These are phyloP conservation scores for Seiridium cupressi DNA, from an alignment of 2,329 filamentous ascomycete species.

Conservation along the genomic window DNA sequence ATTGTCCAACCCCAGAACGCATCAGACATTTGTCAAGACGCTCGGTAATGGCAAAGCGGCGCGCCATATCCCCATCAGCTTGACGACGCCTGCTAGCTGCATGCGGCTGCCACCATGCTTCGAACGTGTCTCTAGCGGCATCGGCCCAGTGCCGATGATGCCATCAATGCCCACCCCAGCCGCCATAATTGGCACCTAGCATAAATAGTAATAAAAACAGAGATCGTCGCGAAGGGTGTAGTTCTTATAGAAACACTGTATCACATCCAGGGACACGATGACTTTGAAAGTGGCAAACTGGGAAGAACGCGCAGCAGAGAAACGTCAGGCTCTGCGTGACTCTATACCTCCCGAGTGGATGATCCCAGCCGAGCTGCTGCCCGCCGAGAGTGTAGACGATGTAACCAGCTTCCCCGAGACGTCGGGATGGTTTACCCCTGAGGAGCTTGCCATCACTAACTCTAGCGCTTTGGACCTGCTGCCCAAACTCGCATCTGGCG, in stretches of 20 bases:
- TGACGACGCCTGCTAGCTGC: too few species aligned
- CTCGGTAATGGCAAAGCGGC: not conserved
- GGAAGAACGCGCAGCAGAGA: slow-evolving; percentile 40
- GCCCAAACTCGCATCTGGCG: slow-evolving; percentile 31
- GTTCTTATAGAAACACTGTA: not conserved
- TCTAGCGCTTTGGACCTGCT: slow-evolving; percentile 30
- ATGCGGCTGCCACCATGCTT: too few species aligned
- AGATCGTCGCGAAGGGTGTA: not conserved
- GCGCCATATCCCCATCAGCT: not conserved
- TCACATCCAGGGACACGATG: not conserved
- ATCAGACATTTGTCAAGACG: not conserved
- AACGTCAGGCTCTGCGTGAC: slow-evolving; percentile 37
- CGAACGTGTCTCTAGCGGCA: not conserved
- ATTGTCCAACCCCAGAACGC: not conserved
- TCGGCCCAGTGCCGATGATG: not conserved
- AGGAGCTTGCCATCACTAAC: slow-evolving; percentile 38
- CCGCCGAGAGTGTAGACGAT: slow-evolving; percentile 51
- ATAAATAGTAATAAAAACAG: too few species aligned
- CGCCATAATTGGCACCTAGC: too few species aligned
- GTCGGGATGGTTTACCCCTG: slow-evolving; percentile 57
- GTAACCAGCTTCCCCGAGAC: slow-evolving; percentile 53
- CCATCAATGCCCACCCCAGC: not conserved
- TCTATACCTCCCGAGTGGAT: slow-evolving; percentile 59
- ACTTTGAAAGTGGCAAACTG: slow-evolving; percentile 23
- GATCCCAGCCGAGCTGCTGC: slow-evolving; percentile 51